Evolutionary conservation across 1,284 basidiomycete species (phyloP).

Genomic region (Ganoderma sinense): DNA sequence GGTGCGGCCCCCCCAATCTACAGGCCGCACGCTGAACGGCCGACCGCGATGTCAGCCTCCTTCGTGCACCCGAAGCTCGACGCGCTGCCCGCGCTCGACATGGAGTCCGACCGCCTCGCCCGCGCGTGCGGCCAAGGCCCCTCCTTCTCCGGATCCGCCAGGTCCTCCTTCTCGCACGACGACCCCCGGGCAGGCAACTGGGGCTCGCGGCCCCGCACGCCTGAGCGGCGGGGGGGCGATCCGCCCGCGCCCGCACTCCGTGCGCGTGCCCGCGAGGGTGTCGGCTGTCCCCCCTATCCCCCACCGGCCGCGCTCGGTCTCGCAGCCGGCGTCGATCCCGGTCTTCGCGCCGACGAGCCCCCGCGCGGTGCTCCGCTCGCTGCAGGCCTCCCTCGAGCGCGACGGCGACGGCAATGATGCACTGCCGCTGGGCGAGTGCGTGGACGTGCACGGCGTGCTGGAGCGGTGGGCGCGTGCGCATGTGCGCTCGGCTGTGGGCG

Average conservation of each 20-base stretch:
- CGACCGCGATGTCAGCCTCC: constrained; percentile 6
- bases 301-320: constrained; percentile 22
- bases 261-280: constrained; percentile 17
- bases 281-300: constrained; percentile 5
- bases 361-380: constrained; percentile 29
- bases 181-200: not conserved
- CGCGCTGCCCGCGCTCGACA: constrained; percentile 29
- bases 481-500: not conserved
- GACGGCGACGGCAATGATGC: constrained; percentile 21
- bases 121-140: constrained; percentile 39
- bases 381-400: constrained; percentile 31
- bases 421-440: constrained; percentile 34
- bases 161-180: constrained; percentile 2
- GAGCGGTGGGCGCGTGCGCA: constrained; percentile 32
- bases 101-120: constrained; percentile 39
- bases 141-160: constrained; percentile 16
- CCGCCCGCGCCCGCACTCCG: constrained; percentile 25
- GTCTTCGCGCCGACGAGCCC: constrained; percentile 33
- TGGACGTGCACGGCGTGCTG: constrained; percentile 49
- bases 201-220: not conserved
- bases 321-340: constrained; percentile 28
- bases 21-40: not conserved
- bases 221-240: constrained; percentile 5
- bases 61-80: constrained; percentile 20
- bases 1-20: not conserved